These are phyloP conservation scores for Talaromyces liani DNA, from an alignment of 495 filamentous ascomycete genomes.

Conservation along the genomic window DNA sequence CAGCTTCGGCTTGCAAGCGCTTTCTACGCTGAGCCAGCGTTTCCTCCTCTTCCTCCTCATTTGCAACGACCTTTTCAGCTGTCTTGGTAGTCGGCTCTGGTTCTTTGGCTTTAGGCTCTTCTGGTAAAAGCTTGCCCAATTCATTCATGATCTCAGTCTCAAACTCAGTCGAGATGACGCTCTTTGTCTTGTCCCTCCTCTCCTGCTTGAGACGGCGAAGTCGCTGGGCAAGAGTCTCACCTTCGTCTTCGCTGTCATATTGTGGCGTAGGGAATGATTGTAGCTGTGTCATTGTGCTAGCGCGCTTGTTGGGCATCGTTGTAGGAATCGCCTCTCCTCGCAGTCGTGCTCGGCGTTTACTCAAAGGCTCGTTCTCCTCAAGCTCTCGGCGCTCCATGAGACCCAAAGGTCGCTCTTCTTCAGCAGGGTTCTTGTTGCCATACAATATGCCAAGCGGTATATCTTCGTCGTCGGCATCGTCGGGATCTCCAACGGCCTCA, in stretches of 20 bases:
- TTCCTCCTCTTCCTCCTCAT: constrained; percentile 71
- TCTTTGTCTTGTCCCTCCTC: constrained; percentile 36
- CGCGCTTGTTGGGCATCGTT: constrained; percentile 25
- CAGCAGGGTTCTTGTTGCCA: constrained; percentile 47
- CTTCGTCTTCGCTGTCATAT: constrained; percentile 50
- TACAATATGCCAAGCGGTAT: constrained; percentile 81
- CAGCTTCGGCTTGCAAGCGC: constrained; percentile 67
- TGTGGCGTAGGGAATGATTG: constrained; percentile 14
- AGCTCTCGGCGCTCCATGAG: constrained; percentile 76
- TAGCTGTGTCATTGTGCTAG: constrained; percentile 25
- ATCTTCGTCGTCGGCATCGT: constrained; percentile 57
- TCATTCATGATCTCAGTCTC: constrained; percentile 71
- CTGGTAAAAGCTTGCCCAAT: constrained; percentile 44
- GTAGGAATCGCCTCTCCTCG: constrained; percentile 43
- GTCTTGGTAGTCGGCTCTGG: constrained; percentile 10
- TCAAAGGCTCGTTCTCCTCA: constrained; percentile 89
- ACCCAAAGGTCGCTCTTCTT: constrained; percentile 65
- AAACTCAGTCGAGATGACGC: constrained; percentile 67
- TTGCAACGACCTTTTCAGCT: not conserved
- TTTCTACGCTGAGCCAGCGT: constrained; percentile 80
- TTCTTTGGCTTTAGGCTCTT: constrained; percentile 19
- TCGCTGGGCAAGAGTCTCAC: constrained; percentile 73
- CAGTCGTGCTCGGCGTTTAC: constrained; percentile 68
- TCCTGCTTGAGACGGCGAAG: constrained; percentile 58
- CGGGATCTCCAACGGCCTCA: constrained; percentile 32